Evolutionary conservation across 2,329 filamentous ascomycete genomes (phyloP), one percentile per base, ranked within the genome.

Genomic region (Paecilomyces niveus): DNA sequence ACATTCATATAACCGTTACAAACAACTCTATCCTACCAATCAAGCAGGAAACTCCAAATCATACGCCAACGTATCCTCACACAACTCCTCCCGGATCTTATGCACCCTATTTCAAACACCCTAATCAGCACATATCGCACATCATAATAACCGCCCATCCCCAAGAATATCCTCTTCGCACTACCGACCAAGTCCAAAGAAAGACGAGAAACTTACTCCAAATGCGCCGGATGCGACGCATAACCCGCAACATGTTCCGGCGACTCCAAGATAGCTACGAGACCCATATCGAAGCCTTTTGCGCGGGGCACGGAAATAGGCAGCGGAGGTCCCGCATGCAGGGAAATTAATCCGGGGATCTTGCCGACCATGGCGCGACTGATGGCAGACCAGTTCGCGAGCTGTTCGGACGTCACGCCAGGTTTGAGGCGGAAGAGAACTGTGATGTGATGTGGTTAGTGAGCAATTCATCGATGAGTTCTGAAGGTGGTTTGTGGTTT

Each of bases 251-350:
- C 62, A 67, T 78, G 69, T 35, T 76, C 75, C 2, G 71, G 60
- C 50, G 73, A 75, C 61, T 80, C 78, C 62, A 80, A 58, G 5
- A 78, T 69, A 3, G 78, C 77, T n/a, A 80, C 72, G 10, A 80
- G 60, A 2, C 73, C 77, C 69, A 78, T 71, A 64, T 80, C 67
- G 58, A 74, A 80, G 0, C 78, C 78, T 56, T 79, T 72, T 21
- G 75, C 72, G 39, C 77, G 70, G 32, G 74, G 68, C 4, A 77
- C 72, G 13, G 73, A 76, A 24, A 74, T 71, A 0, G 73, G 67
- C 21, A 78, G 61, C 3, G 77, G 76, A 7, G 63, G 60, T 35
- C 70, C 70, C 21, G 70, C 62, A 58, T 78, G 67, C 4, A 78
- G 57, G 50, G 72, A 74, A 8, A 69, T 24, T 45, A 78, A 63